phyloP scores from a whole-genome alignment of 148 eudicot genomes.

The Pharnaceum exiguum region DNA sequence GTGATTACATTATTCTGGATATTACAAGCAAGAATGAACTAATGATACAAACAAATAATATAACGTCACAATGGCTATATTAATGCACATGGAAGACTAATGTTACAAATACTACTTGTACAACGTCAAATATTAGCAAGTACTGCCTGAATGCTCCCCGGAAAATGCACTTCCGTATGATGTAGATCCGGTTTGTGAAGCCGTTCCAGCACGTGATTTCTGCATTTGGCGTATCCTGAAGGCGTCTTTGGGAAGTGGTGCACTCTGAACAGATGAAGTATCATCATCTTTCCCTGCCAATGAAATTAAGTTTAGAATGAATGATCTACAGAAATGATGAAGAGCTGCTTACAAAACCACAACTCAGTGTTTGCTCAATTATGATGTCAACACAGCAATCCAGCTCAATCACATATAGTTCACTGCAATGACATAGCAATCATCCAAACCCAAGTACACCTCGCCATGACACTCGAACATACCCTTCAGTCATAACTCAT shows the following conservation, averaged over 20 bases:
- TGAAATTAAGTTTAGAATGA: not conserved
- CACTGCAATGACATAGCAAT: too few relatives aligned
- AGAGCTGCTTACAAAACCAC: not conserved
- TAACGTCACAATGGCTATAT: slow-evolving; percentile 7
- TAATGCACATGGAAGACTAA: not conserved
- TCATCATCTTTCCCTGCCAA: slow-evolving; percentile 77
- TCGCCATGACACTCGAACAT: too few relatives aligned
- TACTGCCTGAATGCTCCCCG: slow-evolving; percentile 86
- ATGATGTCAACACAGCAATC: too few relatives aligned
- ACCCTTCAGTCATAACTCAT: too few relatives aligned
- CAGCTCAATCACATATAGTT: too few relatives aligned
- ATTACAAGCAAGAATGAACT: too few relatives aligned
- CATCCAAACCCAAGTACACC: too few relatives aligned
- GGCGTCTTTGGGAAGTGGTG: slow-evolving; percentile 72
- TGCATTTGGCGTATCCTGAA: slow-evolving; percentile 81
- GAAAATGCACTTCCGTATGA: slow-evolving; percentile 96
- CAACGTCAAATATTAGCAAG: slow-evolving; percentile 34
- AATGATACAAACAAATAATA: not conserved
- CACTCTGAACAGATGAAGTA: slow-evolving; percentile 64
- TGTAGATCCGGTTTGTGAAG: slow-evolving; percentile 81
- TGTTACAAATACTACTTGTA: slow-evolving; percentile 2
- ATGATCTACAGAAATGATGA: not conserved
- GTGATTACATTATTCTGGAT: too few relatives aligned
- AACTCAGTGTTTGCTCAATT: too few relatives aligned
- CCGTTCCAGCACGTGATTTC: slow-evolving; percentile 51